Conservation (phyloP, 441 rosid species). For the Mallotus repandus region DNA sequence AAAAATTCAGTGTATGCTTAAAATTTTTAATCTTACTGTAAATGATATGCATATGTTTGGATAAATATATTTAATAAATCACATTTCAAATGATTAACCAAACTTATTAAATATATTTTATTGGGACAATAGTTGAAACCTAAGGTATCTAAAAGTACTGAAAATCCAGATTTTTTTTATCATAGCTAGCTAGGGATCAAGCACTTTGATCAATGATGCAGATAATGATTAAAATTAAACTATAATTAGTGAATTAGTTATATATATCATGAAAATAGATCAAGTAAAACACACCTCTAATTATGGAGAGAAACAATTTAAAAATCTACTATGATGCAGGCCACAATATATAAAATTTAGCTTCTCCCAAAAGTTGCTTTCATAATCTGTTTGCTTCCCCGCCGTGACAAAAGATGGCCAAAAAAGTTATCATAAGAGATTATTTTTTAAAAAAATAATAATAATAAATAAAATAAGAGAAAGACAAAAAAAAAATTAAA, state of each 20-base stretch:
- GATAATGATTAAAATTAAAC: not conserved
- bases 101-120: no score
- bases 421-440: not conserved
- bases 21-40: no score
- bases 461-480: no score
- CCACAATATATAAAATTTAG: no score
- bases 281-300: not conserved
- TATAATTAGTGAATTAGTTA: not conserved
- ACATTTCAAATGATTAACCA: no score
- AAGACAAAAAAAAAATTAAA: no score
- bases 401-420: not conserved
- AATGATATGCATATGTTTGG: no score
- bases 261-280: not conserved
- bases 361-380: not conserved
- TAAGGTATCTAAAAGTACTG: no score
- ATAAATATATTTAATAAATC: no score
- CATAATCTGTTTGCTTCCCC: not conserved
- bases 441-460: no score
- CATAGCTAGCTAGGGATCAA: not conserved
- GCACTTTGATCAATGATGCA: not conserved
- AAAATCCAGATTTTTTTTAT: not conserved
- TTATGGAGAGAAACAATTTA: no score
- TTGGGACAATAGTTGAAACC: not conserved
- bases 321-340: not conserved
- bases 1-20: no score